Evolutionary conservation across 345 rosid genomes (phyloP).

Genomic region (Leavenworthia alabamica): DNA sequence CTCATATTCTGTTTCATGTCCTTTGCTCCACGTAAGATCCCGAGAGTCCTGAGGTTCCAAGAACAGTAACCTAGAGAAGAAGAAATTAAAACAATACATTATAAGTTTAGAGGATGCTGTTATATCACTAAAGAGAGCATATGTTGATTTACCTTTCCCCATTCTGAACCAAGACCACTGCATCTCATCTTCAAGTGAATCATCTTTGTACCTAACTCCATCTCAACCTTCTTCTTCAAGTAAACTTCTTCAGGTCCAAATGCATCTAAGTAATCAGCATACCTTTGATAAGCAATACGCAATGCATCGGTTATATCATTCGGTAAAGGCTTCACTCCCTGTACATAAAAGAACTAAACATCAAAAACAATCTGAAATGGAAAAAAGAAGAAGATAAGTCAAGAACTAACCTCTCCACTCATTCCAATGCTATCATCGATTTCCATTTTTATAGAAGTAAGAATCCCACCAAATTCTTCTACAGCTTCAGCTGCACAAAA

Average conservation of each 20-base stretch:
- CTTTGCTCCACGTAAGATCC: slow-evolving; percentile 89
- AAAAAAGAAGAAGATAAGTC: too few relatives aligned
- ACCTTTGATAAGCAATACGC: slow-evolving; percentile 50
- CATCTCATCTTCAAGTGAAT: slow-evolving; percentile 97
- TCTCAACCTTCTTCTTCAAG: slow-evolving; percentile 87
- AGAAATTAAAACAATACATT: neutral
- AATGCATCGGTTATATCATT: slow-evolving; percentile 47
- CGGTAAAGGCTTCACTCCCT: slow-evolving; percentile 73
- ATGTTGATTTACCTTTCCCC: slow-evolving; percentile 98
- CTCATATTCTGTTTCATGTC: slow-evolving; percentile 28
- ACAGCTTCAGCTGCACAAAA: slow-evolving; percentile 83
- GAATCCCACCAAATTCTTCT: slow-evolving; percentile 69
- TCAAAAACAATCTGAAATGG: too few relatives aligned
- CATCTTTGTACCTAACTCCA: slow-evolving; percentile 88
- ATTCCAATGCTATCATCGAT: slow-evolving; percentile 78
- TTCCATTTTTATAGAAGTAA: slow-evolving; percentile 71
- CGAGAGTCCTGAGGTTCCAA: slow-evolving; percentile 86
- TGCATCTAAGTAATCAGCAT: slow-evolving; percentile 54
- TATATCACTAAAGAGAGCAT: too few relatives aligned
- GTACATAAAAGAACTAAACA: slow-evolving; percentile 11
- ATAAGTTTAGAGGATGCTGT: too few relatives aligned
- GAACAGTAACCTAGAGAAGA: slow-evolving; percentile 66
- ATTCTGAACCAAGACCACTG: slow-evolving; percentile 71
- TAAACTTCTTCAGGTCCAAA: slow-evolving; percentile 71
- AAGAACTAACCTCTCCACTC: slow-evolving; percentile 98